Evolutionary conservation across 306 rosid species (phyloP), one percentile per base, ranked within the genome.

Genomic region (Amphicarpaea edgeworthii): DNA sequence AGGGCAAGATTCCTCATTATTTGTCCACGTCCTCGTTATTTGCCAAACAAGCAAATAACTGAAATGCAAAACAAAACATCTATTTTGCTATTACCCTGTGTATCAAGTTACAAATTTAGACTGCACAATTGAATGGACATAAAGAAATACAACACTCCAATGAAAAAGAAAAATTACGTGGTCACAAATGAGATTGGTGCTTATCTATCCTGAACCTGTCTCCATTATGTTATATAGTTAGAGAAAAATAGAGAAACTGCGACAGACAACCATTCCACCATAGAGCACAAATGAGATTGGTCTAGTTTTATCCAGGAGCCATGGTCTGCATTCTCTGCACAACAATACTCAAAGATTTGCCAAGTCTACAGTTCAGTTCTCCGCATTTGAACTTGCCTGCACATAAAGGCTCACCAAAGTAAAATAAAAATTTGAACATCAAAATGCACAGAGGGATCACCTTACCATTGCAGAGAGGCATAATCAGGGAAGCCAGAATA

Each of bases 341-440:
- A 55, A 42, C 78, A 54, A 42, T 19, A 46, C 12, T 60, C 43
- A 30, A 19, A 60, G n/a, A 41, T 73, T 46, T 32, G 12, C 37
- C 24, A 8, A 15, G 17, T 62, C 63, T 20, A 45, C 68, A 77
- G 61, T 57, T 69, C 30, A 19, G 51, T 57, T 58, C 16, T 60
- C 21, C 43, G 43, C 59, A 41, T 42, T 26, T 77, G 20, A 41
- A 23, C 37, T 59, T 54, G 61, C 37, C 68, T 54, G 61, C 60
- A 42, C 47, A 42, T 12, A 54, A 17, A 28, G 59, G 68, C 61
- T 57, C 50, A 42, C 3, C 57, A 38, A 67, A 30, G 47, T 12
- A 67, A 41, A 67, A 77, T 63, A 37, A n/a, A 34, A 34, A 49
- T 43, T 42, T 77, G 68, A 42, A 12, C 28, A 77, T 26, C 55